Evolutionary conservation across 2,329 filamentous ascomycete species (phyloP), one percentile per base, ranked within the genome.

Genomic region (Paraconiothyrium sp.): DNA sequence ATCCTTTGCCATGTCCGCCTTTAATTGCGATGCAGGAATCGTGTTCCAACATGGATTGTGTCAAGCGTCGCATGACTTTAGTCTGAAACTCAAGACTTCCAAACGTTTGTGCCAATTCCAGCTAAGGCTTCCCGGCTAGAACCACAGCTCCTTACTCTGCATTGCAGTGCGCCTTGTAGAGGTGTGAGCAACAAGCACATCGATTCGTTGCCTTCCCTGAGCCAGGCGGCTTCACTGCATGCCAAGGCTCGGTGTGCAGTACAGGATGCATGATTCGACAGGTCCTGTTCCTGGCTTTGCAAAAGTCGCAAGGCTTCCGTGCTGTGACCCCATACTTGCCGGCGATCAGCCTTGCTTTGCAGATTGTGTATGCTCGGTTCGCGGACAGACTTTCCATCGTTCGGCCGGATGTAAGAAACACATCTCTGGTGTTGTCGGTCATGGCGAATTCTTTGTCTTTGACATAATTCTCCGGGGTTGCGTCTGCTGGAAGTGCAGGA

Each of bases 311-410:
- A 2, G 50, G 50, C 22, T 54, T 41, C 35, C 22, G 35, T 30
- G 50, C 50, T 24, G 3, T 13, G 35, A 54, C 50, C 1, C 50
- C 50, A 10, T 54, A 54, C 22, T 43, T 54, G 20, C 50, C 22
- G 14, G 50, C 22, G 6, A 30, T 30, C 35, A 54, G 4, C 13
- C 50, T 54, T 3, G 50, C 35, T 32, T 14, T 30, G 11, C 9
- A 35, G 4, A 54, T 27, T 7, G 4, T 3, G 11, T 2, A 2
- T 52, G 5, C 37, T 7, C 35, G 35, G 11, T 5, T 3, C 1
- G 3, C 7, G 4, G 6, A 9, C 11, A 41, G 30, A 41, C 22
- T 41, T n/a, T 2, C 22, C 11, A 3, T 43, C 32, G 13, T 54
- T 20, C 50, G 11, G 10, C 13, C 14, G 10, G 50, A 16, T 16